Evolutionary conservation across 2,329 filamentous ascomycete genomes (phyloP).

Genomic region (Pyrenophora graminea): DNA sequence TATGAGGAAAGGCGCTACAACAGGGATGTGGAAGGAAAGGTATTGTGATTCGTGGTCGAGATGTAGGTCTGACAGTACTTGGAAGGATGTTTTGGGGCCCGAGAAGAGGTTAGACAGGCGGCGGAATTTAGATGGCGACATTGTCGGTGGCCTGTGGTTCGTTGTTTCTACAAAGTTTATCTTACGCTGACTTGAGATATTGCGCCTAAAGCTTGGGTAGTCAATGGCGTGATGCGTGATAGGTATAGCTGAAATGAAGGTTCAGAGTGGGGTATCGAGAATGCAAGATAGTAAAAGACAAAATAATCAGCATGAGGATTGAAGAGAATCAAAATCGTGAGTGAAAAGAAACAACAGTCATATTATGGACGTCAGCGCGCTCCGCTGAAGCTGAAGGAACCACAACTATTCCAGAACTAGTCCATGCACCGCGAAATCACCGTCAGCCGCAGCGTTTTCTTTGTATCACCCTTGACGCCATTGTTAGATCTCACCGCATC

Average conservation of each 20-base stretch:
- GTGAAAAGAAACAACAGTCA: not conserved
- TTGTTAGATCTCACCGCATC: not conserved
- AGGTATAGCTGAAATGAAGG: not conserved
- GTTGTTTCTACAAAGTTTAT: no score
- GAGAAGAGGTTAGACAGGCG: slow-evolving; percentile 33
- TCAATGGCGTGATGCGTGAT: not conserved
- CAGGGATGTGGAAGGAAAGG: slow-evolving; percentile 37
- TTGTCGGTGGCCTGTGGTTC: not conserved
- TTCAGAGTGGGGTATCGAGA: not conserved
- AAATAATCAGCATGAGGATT: not conserved
- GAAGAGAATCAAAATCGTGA: not conserved
- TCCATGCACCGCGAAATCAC: slow-evolving; percentile 5
- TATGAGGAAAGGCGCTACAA: slow-evolving; percentile 33
- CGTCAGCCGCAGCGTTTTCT: slow-evolving; percentile 13
- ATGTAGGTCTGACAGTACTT: slow-evolving; percentile 41
- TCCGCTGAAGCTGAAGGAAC: slow-evolving; percentile 1
- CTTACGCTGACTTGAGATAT: no score
- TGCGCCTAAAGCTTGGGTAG: no score
- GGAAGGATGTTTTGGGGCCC: slow-evolving; percentile 31
- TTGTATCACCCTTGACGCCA: not conserved
- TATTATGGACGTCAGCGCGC: slow-evolving; percentile 12
- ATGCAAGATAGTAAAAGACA: not conserved
- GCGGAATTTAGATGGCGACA: slow-evolving; percentile 21
- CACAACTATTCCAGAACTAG: no score
- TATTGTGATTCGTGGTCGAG: slow-evolving; percentile 38